phyloP scores from a whole-genome alignment of 495 filamentous ascomycete genomes.

The Penicillium paradoxum region DNA sequence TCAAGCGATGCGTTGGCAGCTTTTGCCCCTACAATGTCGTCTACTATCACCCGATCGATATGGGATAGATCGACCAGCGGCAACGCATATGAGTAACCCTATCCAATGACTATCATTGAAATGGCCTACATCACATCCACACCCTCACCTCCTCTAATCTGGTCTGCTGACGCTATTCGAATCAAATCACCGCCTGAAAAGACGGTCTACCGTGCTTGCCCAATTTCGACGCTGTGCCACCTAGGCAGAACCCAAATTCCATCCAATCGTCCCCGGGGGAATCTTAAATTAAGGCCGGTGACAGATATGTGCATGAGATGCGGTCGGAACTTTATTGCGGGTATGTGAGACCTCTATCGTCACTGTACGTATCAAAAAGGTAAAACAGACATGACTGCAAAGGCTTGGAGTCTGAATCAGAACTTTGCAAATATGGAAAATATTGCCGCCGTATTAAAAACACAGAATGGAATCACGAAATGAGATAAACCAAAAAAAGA shows the following conservation, averaged over 20 bases:
- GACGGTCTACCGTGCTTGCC: conserved; percentile 1
- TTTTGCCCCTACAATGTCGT: background rate
- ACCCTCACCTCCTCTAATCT: background rate
- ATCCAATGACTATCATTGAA: background rate
- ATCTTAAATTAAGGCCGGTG: background rate
- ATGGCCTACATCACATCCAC: background rate
- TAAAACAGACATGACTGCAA: background rate
- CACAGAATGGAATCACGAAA: background rate
- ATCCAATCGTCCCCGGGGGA: background rate
- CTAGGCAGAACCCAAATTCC: background rate
- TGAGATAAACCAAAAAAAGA: background rate
- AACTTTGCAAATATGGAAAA: background rate
- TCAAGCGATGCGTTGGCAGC: conserved; percentile 10
- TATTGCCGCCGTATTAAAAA: background rate
- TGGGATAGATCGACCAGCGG: conserved; percentile 3
- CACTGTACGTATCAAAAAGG: background rate
- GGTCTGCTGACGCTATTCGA: background rate
- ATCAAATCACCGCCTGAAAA: background rate
- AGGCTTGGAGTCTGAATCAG: background rate
- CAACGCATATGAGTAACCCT: background rate
- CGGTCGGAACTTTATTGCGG: conserved; percentile 1
- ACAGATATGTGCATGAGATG: background rate
- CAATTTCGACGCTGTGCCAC: background rate
- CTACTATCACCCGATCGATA: conserved; percentile 4
- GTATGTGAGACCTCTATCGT: background rate